These are phyloP conservation scores for Xerocomus spinulosus DNA, from an alignment of 768 basidiomycete genomes.

Conservation along the genomic window DNA sequence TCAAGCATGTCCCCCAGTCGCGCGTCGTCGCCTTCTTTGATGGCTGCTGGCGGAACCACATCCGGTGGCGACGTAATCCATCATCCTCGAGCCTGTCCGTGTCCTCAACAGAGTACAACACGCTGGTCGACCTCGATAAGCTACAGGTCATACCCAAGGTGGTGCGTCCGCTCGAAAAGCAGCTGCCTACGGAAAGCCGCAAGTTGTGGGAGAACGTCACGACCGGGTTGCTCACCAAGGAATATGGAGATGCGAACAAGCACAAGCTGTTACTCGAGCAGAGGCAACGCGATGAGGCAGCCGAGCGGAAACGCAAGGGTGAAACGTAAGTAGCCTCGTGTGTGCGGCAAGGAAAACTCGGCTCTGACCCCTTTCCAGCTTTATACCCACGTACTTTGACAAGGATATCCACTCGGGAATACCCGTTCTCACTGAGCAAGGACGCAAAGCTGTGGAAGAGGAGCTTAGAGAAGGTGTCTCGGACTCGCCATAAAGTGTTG, in stretches of 20 bases:
- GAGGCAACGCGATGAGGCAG: slow-evolving; percentile 83
- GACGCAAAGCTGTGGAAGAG: slow-evolving; percentile 67
- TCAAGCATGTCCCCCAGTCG: slow-evolving; percentile 84
- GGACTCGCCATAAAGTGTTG: slow-evolving; percentile 14
- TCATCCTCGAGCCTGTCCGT: slow-evolving; percentile 48
- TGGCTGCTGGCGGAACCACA: slow-evolving; percentile 80
- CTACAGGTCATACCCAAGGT: slow-evolving; percentile 74
- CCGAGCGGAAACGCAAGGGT: slow-evolving; percentile 79
- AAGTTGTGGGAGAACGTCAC: slow-evolving; percentile 88
- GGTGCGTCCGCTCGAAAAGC: slow-evolving; percentile 78
- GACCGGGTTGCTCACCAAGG: slow-evolving; percentile 67
- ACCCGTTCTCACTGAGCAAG: slow-evolving; percentile 64
- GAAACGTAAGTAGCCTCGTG: slow-evolving; percentile 55
- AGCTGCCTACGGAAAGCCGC: slow-evolving; percentile 77
- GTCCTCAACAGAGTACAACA: slow-evolving; percentile 47
- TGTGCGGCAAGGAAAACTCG: neutral
- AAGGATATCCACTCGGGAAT: slow-evolving; percentile 61
- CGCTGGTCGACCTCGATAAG: slow-evolving; percentile 72
- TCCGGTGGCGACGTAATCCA: slow-evolving; percentile 70
- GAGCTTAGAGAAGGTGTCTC: slow-evolving; percentile 41
- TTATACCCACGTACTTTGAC: slow-evolving; percentile 74
- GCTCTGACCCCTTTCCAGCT: slow-evolving; percentile 37
- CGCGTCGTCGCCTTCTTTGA: slow-evolving; percentile 78
- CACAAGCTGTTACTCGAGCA: slow-evolving; percentile 93
- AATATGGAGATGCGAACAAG: slow-evolving; percentile 86